phyloP scores from a whole-genome alignment of 2,329 filamentous ascomycete genomes.

The Alternaria consortialis region DNA sequence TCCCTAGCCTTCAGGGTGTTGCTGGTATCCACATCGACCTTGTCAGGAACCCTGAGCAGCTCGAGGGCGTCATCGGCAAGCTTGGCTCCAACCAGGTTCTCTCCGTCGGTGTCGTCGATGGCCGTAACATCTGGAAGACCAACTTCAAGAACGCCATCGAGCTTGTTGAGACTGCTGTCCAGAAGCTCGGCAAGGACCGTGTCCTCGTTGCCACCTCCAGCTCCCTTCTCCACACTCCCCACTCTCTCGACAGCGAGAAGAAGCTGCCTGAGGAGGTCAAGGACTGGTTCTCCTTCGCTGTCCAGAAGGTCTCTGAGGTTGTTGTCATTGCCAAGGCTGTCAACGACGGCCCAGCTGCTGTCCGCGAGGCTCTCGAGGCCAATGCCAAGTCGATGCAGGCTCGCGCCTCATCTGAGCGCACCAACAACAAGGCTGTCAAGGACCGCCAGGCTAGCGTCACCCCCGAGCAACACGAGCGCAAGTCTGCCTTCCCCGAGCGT shows the following conservation, averaged over 20 bases:
- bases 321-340: constrained; percentile 96
- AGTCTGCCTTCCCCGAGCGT: constrained; percentile 85
- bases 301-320: constrained; percentile 92
- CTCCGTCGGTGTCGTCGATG: constrained; percentile 95
- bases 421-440: constrained; percentile 98
- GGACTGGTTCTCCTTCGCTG: constrained; percentile 99
- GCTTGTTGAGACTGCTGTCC: constrained; percentile 85
- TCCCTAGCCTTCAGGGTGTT: constrained; percentile 76
- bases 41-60: constrained; percentile 97
- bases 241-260: constrained; percentile 98
- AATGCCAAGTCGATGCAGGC: constrained; percentile 94
- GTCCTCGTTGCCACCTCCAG: constrained; percentile 96
- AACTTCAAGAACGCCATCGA: constrained; percentile 97
- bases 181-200: constrained; percentile 96
- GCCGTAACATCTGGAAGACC: constrained; percentile 99
- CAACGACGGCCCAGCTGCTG: constrained; percentile 86
- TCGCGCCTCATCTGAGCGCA: constrained; percentile 89
- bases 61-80: constrained; percentile 81
- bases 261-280: constrained; percentile 91
- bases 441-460: constrained; percentile 91
- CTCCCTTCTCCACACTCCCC: constrained; percentile 97
- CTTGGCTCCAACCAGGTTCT: constrained; percentile 89
- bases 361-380: constrained; percentile 89
- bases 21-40: constrained; percentile 94
- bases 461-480: constrained; percentile 86